A percentile compares a stretch with the other conserved stretches of the same genome.
These are phyloP conservation scores for Pyrenopolyporus hunteri DNA, from an alignment of 495 filamentous ascomycete genomes.

Conservation along the genomic window DNA sequence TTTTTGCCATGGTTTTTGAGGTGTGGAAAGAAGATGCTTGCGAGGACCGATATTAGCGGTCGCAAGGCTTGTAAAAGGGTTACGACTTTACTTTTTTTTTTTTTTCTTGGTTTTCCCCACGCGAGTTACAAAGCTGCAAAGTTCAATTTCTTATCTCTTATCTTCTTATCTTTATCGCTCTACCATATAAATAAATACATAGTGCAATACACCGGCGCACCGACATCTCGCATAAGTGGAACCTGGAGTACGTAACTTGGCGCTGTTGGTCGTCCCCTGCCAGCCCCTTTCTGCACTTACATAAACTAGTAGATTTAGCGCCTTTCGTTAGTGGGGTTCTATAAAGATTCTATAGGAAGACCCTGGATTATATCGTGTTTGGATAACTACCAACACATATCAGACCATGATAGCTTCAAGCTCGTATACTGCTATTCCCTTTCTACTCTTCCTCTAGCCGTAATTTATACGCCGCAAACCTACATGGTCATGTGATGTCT, in stretches of 20 bases:
- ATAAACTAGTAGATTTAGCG: too few species aligned
- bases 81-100: constrained; percentile 14
- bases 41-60: background rate
- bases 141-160: constrained; percentile 21
- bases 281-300: too few species aligned
- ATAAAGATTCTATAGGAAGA: too few species aligned
- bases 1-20: constrained; percentile 68
- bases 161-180: background rate
- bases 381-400: too few species aligned
- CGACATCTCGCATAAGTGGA: too few species aligned
- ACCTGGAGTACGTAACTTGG: too few species aligned
- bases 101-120: constrained; percentile 31
- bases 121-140: background rate
- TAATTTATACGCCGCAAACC: background rate
- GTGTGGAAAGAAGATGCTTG: background rate
- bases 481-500: background rate
- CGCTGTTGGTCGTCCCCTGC: too few species aligned
- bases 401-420: constrained; percentile 3
- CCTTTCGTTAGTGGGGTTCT: too few species aligned
- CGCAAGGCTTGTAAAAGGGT: background rate
- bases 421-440: background rate
- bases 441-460: background rate
- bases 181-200: too few species aligned
- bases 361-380: too few species aligned
- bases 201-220: too few species aligned